Evolutionary conservation across 2,329 filamentous ascomycete genomes (phyloP).

Genomic region (Stemphylium lycopersici): DNA sequence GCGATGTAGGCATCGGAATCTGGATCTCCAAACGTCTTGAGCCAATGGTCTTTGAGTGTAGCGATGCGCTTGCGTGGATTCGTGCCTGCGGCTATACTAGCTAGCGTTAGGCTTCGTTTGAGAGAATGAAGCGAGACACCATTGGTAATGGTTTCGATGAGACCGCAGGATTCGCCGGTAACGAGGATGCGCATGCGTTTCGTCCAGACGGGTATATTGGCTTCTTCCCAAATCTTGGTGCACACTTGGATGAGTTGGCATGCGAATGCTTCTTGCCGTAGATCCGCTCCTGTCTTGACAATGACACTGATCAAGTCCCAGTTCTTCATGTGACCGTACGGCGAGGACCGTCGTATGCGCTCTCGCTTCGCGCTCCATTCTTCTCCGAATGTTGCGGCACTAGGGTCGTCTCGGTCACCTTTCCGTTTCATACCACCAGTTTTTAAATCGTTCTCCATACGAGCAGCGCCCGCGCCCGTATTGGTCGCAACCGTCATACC

Average conservation of each 20-base stretch:
- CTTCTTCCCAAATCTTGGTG: conserved; percentile 80
- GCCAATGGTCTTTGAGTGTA: conserved; percentile 80
- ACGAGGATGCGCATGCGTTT: conserved; percentile 87
- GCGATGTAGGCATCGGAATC: conserved; percentile 72
- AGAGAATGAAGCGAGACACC: conserved; percentile 86
- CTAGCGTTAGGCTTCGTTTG: conserved; percentile 79
- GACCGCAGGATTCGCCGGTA: conserved; percentile 80
- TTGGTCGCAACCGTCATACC: conserved; percentile 63
- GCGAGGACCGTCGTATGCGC: conserved; percentile 80
- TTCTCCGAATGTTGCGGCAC: conserved; percentile 84
- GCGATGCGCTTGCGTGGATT: conserved; percentile 79
- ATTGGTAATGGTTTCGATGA: conserved; percentile 88
- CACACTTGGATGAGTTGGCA: conserved; percentile 84
- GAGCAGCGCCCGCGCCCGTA: conserved; percentile 74
- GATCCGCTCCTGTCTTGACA: conserved; percentile 82
- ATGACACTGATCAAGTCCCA: conserved; percentile 89
- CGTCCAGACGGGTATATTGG: conserved; percentile 79
- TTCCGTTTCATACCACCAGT: conserved; percentile 81
- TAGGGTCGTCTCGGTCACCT: conserved; percentile 83
- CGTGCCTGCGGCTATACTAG: conserved; percentile 72
- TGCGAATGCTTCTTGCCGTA: conserved; percentile 84
- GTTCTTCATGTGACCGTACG: conserved; percentile 88
- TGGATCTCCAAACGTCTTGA: conserved; percentile 75
- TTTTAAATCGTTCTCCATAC: conserved; percentile 90
- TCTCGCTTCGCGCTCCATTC: conserved; percentile 86